Evolutionary conservation across 2,329 filamentous ascomycete genomes (phyloP).

Genomic region (Tolypocladium guangdongense): DNA sequence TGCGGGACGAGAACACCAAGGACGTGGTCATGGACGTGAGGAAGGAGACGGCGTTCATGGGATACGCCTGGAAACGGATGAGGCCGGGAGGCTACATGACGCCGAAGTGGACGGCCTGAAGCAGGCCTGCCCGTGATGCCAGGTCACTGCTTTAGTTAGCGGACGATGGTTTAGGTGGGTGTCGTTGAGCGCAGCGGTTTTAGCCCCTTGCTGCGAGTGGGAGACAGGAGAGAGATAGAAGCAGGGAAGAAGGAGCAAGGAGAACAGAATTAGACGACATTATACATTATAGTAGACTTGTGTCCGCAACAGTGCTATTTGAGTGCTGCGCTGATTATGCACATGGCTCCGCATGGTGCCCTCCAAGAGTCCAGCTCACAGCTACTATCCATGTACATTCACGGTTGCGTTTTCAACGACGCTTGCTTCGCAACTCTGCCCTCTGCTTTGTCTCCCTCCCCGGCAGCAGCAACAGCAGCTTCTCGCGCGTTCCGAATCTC

Average conservation of each 20-base stretch:
- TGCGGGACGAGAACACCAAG: slow-evolving; percentile 61
- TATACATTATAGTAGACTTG: background rate
- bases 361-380: background rate
- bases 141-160: background rate
- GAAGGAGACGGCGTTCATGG: slow-evolving; percentile 74
- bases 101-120: background rate
- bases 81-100: slow-evolving; percentile 20
- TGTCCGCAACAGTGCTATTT: background rate
- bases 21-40: slow-evolving; percentile 65
- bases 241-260: background rate
- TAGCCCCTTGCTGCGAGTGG: background rate
- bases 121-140: background rate
- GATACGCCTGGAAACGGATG: slow-evolving; percentile 69
- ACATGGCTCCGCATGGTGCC: background rate
- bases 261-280: background rate
- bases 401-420: background rate
- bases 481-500: slow-evolving; percentile 65
- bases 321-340: background rate
- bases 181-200: background rate
- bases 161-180: background rate
- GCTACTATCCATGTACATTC: no score
- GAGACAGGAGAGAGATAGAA: background rate
- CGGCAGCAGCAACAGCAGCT: slow-evolving; percentile 20
- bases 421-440: background rate
- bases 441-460: background rate